A percentile compares a stretch with the other conserved stretches of the same genome.
phyloP scores from a whole-genome alignment of 306 rosid genomes.

The Prunus kanzakura region DNA sequence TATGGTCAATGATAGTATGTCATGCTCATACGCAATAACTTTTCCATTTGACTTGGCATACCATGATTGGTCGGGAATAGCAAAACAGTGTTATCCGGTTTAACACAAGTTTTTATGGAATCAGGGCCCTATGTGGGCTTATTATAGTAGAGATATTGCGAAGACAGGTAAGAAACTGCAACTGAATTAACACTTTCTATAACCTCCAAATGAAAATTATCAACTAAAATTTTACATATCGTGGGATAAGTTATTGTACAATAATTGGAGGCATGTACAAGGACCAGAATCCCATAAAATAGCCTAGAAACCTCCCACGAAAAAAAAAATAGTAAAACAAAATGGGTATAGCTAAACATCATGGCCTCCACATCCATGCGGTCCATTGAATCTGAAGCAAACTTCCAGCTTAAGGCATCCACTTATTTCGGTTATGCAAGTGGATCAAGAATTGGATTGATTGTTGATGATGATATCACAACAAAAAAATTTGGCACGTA shows the following conservation, averaged over 20 bases:
- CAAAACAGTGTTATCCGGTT: too few species aligned
- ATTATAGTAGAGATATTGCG: not conserved
- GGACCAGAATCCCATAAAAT: conserved; percentile 33
- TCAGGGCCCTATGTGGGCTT: too few species aligned
- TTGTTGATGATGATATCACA: not conserved
- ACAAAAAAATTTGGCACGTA: not conserved
- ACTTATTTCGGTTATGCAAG: not conserved
- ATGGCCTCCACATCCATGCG: conserved; percentile 31
- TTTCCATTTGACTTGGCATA: too few species aligned
- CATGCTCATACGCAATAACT: too few species aligned
- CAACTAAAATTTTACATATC: conserved; percentile 34
- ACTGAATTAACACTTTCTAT: not conserved
- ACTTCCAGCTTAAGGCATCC: not conserved
- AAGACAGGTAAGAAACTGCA: not conserved
- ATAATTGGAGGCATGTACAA: conserved; percentile 42
- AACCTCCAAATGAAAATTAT: conserved; percentile 6
- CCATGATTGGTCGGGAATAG: accelerated
- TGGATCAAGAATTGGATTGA: not conserved
- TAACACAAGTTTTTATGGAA: too few species aligned
- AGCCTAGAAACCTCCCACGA: conserved; percentile 24
- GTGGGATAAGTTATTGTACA: conserved; percentile 37
- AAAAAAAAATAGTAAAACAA: conserved; percentile 14
- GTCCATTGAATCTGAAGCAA: conserved; percentile 27
- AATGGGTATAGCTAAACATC: conserved; percentile 18
- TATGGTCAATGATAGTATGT: too few species aligned